Base-by-base conservation (phyloP, 192 early-diverging fungal species). In the Physocladia obscura region DNA sequence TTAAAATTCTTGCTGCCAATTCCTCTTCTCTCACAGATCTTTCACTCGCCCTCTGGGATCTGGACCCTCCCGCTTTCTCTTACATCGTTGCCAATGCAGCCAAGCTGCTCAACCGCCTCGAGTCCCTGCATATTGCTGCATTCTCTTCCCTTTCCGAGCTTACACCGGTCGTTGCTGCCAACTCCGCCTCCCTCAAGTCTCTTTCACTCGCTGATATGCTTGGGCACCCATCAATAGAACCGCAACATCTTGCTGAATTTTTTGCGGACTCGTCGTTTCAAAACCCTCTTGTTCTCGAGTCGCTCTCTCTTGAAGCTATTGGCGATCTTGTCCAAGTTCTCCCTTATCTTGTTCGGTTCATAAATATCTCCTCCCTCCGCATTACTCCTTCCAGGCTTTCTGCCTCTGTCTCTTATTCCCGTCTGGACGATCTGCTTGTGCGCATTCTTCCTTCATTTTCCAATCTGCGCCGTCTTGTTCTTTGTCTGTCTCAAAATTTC, bases 291-390 rank as follows among this genome's bases (percentile, higher is more conserved):
- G 36, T n/a, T 0, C 50, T 50, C 8, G 50, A 73, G 49, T 51
- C 44, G 5, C 49, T 73, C n/a, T n/a, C 50, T 17, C 34, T 73
- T 6, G 71, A 73, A 24, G 71, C 61, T 37, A 62, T 39, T 4
- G 71, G 71, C 0, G 37, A 57, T 26, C 35, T 73, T 34, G 32
- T 49, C 6, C 38, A 44, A 11, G 39, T 38, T 32, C 35, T 73
- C 4, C 48, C 59, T n/a, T n/a, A 65, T 17, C 37, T 67, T 8
- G 31, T 34, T 26, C 61, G 61, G 1, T 73, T 73, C 51, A 68
- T 11, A 17, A 64, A 62, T 39, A 24, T 73, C 4, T 65, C 71
- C 19, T 49, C 54, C 3, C 34, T 73, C 5, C 50, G 56, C 21
- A 24, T 73, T 6, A 8, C 50, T 5, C 38, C 71, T 3, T 73